Percentiles rank a stretch among this genome's conserved stretches.
These are phyloP conservation scores for Juglanconis sp. DNA, from an alignment of 2,329 filamentous ascomycete genomes.

Conservation along the genomic window DNA sequence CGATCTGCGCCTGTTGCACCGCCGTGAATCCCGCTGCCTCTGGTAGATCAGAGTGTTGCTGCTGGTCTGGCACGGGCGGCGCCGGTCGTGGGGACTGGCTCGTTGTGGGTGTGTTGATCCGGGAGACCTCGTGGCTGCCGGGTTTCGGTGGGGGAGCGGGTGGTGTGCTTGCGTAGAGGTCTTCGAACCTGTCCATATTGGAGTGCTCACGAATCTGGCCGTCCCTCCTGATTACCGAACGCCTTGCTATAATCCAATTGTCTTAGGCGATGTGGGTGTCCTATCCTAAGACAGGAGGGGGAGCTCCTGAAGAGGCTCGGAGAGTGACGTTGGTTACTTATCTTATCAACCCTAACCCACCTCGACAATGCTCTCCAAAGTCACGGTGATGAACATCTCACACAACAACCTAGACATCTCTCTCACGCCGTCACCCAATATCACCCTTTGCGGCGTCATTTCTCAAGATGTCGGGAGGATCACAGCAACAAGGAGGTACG, in stretches of 20 bases:
- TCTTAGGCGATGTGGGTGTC: not conserved
- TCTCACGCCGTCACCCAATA: not conserved
- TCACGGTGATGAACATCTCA: not conserved
- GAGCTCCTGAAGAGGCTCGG: not conserved
- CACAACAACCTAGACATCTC: not conserved
- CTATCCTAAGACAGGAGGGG: too few species aligned
- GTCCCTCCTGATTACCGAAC: not conserved
- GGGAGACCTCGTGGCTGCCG: slow-evolving; percentile 64
- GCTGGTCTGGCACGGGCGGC: slow-evolving; percentile 32
- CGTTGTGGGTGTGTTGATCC: slow-evolving; percentile 60
- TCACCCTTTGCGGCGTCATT: not conserved
- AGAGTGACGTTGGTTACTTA: not conserved
- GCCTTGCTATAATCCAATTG: not conserved
- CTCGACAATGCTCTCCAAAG: not conserved
- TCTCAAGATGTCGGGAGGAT: slow-evolving; percentile 18
- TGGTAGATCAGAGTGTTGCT: slow-evolving; percentile 22
- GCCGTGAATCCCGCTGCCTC: slow-evolving; percentile 23
- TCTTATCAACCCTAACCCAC: not conserved
- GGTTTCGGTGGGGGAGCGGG: slow-evolving; percentile 72
- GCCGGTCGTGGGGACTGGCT: slow-evolving; percentile 43
- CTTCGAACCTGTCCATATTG: slow-evolving; percentile 18
- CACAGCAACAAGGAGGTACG: slow-evolving; percentile 18
- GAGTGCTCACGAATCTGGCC: not conserved
- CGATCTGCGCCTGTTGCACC: slow-evolving; percentile 25
- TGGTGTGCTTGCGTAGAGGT: slow-evolving; percentile 51